phyloP scores from a whole-genome alignment of 768 basidiomycete species.

The Terana coerulea region DNA sequence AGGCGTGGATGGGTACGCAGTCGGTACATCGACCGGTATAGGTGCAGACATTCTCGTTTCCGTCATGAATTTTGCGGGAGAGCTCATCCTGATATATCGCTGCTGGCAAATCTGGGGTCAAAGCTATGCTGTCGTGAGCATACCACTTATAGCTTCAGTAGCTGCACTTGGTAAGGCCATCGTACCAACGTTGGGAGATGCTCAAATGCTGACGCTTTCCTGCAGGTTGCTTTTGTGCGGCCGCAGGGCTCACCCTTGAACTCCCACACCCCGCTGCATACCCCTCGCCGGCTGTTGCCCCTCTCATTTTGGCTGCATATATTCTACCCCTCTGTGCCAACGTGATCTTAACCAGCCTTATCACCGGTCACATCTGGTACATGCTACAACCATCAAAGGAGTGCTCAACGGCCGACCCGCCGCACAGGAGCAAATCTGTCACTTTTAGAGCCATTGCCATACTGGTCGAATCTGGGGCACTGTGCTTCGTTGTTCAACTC shows the following conservation, averaged over 20 bases:
- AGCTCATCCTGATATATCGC: slow-evolving; percentile 37
- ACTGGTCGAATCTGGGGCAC: slow-evolving; percentile 35
- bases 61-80: slow-evolving; percentile 33
- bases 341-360: slow-evolving; percentile 37
- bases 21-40: slow-evolving; percentile 27
- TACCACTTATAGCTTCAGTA: slow-evolving; percentile 29
- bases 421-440: neutral
- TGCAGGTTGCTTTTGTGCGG: neutral
- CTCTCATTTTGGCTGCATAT: slow-evolving; percentile 34
- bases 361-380: slow-evolving; percentile 36
- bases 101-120: slow-evolving; percentile 40
- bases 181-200: neutral
- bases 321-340: slow-evolving; percentile 39
- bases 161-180: neutral
- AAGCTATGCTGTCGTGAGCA: slow-evolving; percentile 29
- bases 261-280: slow-evolving; percentile 15
- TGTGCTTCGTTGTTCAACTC: slow-evolving; percentile 38
- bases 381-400: slow-evolving; percentile 13
- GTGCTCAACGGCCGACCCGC: neutral
- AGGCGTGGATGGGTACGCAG: slow-evolving; percentile 16
- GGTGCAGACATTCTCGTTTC: slow-evolving; percentile 35
- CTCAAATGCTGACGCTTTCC: neutral
- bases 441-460: slow-evolving; percentile 18
- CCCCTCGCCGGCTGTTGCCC: slow-evolving; percentile 31
- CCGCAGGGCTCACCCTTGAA: neutral